phyloP scores from a whole-genome alignment of 805 yeast genomes.

The Saccharomycopsis olivae region DNA sequence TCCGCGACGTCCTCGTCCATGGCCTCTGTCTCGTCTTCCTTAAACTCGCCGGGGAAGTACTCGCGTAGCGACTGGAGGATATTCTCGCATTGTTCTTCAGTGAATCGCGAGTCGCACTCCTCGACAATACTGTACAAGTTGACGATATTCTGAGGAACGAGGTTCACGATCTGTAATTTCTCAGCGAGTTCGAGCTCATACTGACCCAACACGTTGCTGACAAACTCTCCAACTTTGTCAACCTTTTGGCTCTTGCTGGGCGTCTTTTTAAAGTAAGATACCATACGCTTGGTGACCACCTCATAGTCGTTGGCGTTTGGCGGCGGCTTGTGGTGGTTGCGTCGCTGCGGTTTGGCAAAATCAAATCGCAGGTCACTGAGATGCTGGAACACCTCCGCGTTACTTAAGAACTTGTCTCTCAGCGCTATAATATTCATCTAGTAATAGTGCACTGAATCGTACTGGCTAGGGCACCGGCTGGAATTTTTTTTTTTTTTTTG shows the following conservation, averaged over 20 bases:
- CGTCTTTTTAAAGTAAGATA: slow-evolving; percentile 30
- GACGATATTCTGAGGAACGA: slow-evolving; percentile 72
- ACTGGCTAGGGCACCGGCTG: no score
- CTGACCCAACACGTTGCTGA: slow-evolving; percentile 22
- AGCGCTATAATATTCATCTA: no score
- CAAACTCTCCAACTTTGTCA: slow-evolving; percentile 14
- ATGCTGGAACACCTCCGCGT: no score
- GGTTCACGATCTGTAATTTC: slow-evolving; percentile 70
- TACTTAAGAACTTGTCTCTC: no score
- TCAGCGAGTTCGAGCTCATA: slow-evolving; percentile 71
- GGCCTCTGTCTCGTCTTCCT: slow-evolving; percentile 11
- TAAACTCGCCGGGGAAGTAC: slow-evolving; percentile 33
- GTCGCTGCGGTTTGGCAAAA: no score
- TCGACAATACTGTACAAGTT: slow-evolving; percentile 72
- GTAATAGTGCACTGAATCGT: no score
- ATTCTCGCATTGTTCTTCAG: slow-evolving; percentile 51
- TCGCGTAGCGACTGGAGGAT: slow-evolving; percentile 47
- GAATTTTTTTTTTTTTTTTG: no score
- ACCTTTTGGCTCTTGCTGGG: not conserved
- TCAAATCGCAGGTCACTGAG: no score
- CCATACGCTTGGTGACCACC: slow-evolving; percentile 36
- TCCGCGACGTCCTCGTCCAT: slow-evolving; percentile 12
- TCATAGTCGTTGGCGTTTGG: no score
- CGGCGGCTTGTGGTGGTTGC: no score
- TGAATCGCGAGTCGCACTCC: slow-evolving; percentile 82